Evolutionary conservation across 2,329 filamentous ascomycete species (phyloP).

Genomic region (Acrocalymma vagum): DNA sequence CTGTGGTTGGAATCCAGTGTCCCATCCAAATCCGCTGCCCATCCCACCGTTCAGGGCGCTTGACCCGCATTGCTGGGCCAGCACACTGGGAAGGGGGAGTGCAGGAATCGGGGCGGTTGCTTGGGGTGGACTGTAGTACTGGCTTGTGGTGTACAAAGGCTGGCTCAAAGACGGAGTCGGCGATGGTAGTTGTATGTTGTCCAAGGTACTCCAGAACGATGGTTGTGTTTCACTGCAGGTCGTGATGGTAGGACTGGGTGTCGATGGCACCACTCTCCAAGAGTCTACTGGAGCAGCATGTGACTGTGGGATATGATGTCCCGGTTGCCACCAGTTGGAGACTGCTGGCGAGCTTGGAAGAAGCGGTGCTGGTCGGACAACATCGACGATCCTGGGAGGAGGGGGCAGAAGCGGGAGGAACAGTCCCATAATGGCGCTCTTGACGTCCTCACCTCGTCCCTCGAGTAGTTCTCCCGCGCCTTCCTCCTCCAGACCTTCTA

Average conservation of each 20-base stretch:
- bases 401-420: conserved; percentile 87
- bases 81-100: conserved; percentile 85
- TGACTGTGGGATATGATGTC: conserved; percentile 63
- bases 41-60: conserved; percentile 69
- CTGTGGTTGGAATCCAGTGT: conserved; percentile 78
- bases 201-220: conserved; percentile 82
- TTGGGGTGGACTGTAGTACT: conserved; percentile 82
- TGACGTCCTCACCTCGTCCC: conserved; percentile 92
- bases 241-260: conserved; percentile 74
- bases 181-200: conserved; percentile 75
- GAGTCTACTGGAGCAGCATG: conserved; percentile 79
- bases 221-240: conserved; percentile 76
- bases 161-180: conserved; percentile 83
- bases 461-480: conserved; percentile 92
- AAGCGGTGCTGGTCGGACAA: conserved; percentile 84
- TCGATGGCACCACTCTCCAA: conserved; percentile 92
- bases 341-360: conserved; percentile 81
- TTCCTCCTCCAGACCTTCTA: conserved; percentile 96
- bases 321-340: conserved; percentile 82
- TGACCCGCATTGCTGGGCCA: conserved; percentile 83
- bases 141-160: conserved; percentile 74
- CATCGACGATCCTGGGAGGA: conserved; percentile 87
- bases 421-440: conserved; percentile 81
- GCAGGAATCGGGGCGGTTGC: conserved; percentile 77
- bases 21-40: conserved; percentile 80